Conservation (phyloP, 345 rosid species). For the Lenwebbia sp. region DNA sequence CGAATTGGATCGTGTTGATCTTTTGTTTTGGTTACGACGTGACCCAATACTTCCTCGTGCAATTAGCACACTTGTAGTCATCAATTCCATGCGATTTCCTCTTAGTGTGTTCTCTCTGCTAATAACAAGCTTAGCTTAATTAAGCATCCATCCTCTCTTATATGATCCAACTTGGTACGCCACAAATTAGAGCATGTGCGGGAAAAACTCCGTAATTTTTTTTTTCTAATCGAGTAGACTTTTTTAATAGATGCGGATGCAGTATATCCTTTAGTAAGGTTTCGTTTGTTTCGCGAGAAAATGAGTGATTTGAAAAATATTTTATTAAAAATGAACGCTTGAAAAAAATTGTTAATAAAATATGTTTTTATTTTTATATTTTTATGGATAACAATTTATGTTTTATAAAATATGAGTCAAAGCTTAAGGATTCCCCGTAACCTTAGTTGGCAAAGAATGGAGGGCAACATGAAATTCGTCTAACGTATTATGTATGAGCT, state of each 20-base stretch:
- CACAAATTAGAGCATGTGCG: neutral
- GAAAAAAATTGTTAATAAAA: too few species aligned
- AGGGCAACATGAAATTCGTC: neutral
- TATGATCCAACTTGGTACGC: neutral
- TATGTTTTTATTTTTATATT: too few species aligned
- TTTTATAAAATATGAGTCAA: too few species aligned
- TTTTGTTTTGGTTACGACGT: neutral
- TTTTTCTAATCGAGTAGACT: neutral
- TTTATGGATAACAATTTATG: too few species aligned
- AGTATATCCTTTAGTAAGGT: neutral
- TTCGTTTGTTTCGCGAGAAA: too few species aligned
- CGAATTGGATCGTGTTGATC: neutral
- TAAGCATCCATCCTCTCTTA: neutral
- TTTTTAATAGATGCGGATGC: neutral
- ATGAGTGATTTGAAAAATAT: too few species aligned
- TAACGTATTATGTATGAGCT: neutral
- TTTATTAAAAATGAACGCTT: too few species aligned
- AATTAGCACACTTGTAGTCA: neutral
- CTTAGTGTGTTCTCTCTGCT: neutral
- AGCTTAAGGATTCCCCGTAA: too few species aligned
- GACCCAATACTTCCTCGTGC: neutral
- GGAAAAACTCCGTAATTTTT: accelerated
- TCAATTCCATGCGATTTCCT: neutral
- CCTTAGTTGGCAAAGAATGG: too few species aligned
- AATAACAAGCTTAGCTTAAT: neutral